Evolutionary conservation across 495 filamentous ascomycete species (phyloP).

Genomic region (Beverwykella pulmonaria): DNA sequence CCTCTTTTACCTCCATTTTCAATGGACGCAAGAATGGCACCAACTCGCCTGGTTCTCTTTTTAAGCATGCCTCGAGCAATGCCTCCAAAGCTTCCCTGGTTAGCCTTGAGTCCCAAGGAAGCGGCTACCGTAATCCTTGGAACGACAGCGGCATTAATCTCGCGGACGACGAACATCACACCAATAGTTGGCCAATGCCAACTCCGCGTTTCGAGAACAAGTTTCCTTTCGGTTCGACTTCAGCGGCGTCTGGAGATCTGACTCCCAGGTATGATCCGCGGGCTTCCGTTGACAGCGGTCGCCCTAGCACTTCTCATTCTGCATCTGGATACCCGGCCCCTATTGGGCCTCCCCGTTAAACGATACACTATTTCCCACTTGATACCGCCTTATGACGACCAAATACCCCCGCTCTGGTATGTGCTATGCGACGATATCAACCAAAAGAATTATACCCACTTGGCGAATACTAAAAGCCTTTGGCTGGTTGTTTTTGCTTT

Average conservation of each 20-base stretch:
- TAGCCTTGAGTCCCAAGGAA: slow-evolving; percentile 88
- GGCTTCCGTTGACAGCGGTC: slow-evolving; percentile 84
- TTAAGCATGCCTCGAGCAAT: slow-evolving; percentile 90
- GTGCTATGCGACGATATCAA: slow-evolving; percentile 24
- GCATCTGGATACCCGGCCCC: slow-evolving; percentile 52
- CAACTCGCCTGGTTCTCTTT: slow-evolving; percentile 74
- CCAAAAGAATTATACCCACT: slow-evolving; percentile 41
- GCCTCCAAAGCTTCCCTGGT: slow-evolving; percentile 92
- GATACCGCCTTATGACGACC: slow-evolving; percentile 25
- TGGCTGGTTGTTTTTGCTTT: slow-evolving; percentile 26
- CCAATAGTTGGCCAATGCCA: slow-evolving; percentile 44
- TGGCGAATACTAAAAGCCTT: slow-evolving; percentile 38
- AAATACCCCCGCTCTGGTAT: slow-evolving; percentile 34
- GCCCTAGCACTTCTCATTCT: slow-evolving; percentile 90
- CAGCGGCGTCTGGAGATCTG: slow-evolving; percentile 36
- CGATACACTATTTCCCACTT: slow-evolving; percentile 29
- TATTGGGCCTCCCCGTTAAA: slow-evolving; percentile 48
- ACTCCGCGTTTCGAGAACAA: slow-evolving; percentile 37
- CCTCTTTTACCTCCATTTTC: slow-evolving; percentile 87
- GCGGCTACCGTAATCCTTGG: slow-evolving; percentile 94
- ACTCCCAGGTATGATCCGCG: slow-evolving; percentile 55
- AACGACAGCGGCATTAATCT: slow-evolving; percentile 95
- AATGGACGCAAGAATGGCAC: slow-evolving; percentile 91
- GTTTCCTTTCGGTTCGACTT: slow-evolving; percentile 37
- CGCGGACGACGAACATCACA: slow-evolving; percentile 73